phyloP scores from a whole-genome alignment of 495 filamentous ascomycete genomes.

The Viridothelium virens region DNA sequence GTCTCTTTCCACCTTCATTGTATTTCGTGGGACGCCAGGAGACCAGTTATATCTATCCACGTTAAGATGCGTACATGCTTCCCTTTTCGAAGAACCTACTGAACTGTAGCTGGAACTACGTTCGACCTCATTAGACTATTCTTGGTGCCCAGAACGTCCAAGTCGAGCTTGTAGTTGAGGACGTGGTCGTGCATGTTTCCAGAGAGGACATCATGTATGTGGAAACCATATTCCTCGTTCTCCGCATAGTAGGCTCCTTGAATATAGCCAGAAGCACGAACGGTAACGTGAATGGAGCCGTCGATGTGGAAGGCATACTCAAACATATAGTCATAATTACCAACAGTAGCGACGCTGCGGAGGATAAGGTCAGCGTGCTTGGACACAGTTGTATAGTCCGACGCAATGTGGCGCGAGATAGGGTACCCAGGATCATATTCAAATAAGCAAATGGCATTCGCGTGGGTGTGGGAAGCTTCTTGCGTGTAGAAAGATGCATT shows the following conservation, averaged over 20 bases:
- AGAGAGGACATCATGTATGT: conserved; percentile 45
- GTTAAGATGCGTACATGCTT: conserved; percentile 23
- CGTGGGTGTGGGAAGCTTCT: conserved; percentile 37
- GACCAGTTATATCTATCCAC: conserved; percentile 44
- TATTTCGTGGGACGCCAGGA: conserved; percentile 42
- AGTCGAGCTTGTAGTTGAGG: conserved; percentile 51
- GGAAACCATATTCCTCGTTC: conserved; percentile 50
- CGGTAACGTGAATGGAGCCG: conserved; percentile 47
- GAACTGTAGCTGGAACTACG: conserved; percentile 34
- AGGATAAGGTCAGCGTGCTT: conserved; percentile 44
- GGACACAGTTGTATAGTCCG: conserved; percentile 32
- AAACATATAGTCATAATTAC: conserved; percentile 50
- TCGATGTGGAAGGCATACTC: conserved; percentile 50
- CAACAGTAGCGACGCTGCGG: conserved; percentile 43
- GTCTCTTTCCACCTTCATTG: conserved; percentile 45
- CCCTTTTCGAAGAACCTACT: conserved; percentile 10
- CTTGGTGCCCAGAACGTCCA: conserved; percentile 45
- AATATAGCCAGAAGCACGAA: conserved; percentile 53
- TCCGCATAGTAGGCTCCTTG: conserved; percentile 47
- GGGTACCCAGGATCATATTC: conserved; percentile 42
- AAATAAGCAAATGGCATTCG: conserved; percentile 46
- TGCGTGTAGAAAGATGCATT: conserved; percentile 36
- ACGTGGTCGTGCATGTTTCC: conserved; percentile 56
- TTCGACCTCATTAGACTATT: conserved; percentile 44
- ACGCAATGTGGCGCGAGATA: conserved; percentile 38